Base-by-base conservation (phyloP, 257 asterid genomes). In the Solanum microdontum region DNA sequence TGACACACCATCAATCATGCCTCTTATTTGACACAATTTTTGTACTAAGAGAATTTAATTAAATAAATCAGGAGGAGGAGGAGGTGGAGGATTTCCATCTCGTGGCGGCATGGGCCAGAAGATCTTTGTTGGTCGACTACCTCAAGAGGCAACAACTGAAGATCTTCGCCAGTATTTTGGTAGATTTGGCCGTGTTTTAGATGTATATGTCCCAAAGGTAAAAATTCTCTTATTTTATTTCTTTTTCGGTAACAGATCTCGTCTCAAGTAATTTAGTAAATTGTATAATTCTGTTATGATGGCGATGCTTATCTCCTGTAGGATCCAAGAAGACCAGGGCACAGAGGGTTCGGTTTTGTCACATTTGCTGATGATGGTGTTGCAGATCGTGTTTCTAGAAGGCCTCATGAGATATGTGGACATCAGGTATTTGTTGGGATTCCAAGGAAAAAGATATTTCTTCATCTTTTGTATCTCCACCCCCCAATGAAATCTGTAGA, bases 281-380 rank as follows among this genome's bases (percentile, higher is more conserved):
- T 86, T 45, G 51, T 33, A 7, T 33, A 8, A n/a, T 12, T 74
- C 39, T 33, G 7, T 73, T 86, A 60, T 82, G 70, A 75, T 84
- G 43, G 45, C 80, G 68, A 33, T 84, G 82, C 84, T 26, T 82
- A 36, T 85, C 90, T 88, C 87, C 87, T 86, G 69, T 91, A 97
- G 99, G 99, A 97, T 87, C 99, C 99, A 58, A 97, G 95, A 94
- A 92, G 99, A 91, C 90, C 96, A 68, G 99, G 99, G 36, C 99
- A 97, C 82, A 93, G 99, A 86, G 99, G 99, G 80, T 97, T 97
- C 87, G 99, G 99, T 90, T 97, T 97, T 87, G 99, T 97, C 34
- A 97, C 99, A 77, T 97, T 97, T 88, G 95, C 96, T 82, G 99
- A 97, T 37, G 99, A 97, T 89, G 99, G 99, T 90, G 98, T 97